These are phyloP conservation scores for Cicer arietinum DNA, from an alignment of 306 rosid genomes.

Conservation along the genomic window DNA sequence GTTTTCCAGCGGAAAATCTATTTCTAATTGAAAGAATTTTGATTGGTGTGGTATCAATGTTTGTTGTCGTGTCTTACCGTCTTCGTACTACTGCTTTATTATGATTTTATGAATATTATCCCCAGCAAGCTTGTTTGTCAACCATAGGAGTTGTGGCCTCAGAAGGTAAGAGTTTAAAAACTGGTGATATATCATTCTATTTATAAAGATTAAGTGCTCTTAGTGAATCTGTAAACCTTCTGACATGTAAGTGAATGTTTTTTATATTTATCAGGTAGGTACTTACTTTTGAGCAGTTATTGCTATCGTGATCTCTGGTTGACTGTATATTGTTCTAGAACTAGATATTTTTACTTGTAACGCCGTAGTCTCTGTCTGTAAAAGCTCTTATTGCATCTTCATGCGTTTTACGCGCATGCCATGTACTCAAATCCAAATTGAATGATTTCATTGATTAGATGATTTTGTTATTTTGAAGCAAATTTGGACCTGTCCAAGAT, in stretches of 20 bases:
- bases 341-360: constrained; percentile 13
- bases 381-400: neutral
- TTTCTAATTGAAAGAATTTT: constrained; percentile 18
- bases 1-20: constrained; percentile 21
- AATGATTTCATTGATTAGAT: constrained; percentile 38
- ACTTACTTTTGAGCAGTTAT: constrained; percentile 14
- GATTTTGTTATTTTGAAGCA: constrained; percentile 61
- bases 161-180: neutral
- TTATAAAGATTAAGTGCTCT: constrained; percentile 14
- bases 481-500: constrained; percentile 97
- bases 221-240: neutral
- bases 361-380: neutral
- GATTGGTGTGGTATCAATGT: constrained; percentile 23
- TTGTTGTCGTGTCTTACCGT: constrained; percentile 12
- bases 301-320: constrained; percentile 6
- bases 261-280: neutral
- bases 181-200: neutral
- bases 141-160: constrained; percentile 5
- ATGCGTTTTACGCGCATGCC: neutral
- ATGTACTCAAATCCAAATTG: constrained; percentile 6
- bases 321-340: neutral
- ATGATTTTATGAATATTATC: constrained; percentile 26
- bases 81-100: neutral
- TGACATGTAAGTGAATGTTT: neutral
- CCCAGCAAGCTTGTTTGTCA: neutral